Conservation (phyloP, 495 filamentous ascomycete species). For the Melanomma pulvis-pyrius region DNA sequence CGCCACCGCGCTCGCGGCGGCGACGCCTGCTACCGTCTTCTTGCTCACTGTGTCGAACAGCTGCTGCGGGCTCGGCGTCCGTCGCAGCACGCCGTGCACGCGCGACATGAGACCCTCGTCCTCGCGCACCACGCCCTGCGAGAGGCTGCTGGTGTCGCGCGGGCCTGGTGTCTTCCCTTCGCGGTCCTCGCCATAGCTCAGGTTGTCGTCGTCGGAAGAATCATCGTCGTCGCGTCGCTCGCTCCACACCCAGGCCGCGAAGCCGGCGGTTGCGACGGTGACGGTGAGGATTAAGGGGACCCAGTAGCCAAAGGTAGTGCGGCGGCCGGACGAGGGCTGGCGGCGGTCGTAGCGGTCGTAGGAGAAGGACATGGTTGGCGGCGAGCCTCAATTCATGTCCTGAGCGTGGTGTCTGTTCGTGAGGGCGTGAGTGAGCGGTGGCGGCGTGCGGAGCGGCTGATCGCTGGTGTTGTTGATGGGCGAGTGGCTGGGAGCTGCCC, state of each 20-base stretch:
- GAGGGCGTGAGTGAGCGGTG: conserved; percentile 6
- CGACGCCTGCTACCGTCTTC: conserved; percentile 74
- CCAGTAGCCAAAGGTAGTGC: conserved; percentile 79
- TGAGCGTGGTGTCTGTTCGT: conserved; percentile 30
- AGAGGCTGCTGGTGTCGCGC: conserved; percentile 36
- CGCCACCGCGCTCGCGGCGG: conserved; percentile 78
- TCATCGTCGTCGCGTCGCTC: conserved; percentile 76
- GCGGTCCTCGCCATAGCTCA: conserved; percentile 40
- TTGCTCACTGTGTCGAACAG: conserved; percentile 77
- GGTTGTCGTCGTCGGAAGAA: conserved; percentile 47
- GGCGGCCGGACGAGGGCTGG: conserved; percentile 62
- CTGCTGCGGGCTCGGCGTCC: conserved; percentile 88
- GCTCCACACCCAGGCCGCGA: conserved; percentile 92
- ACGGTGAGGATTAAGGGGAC: conserved; percentile 81
- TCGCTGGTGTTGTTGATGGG: conserved; percentile 20
- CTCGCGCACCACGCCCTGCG: conserved; percentile 47
- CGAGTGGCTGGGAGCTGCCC: conserved; percentile 29
- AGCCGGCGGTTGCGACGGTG: conserved; percentile 77
- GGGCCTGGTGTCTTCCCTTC: conserved; percentile 39
- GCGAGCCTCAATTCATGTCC: conserved; percentile 34
- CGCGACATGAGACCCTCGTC: conserved; percentile 67
- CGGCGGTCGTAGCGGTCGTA: conserved; percentile 68
- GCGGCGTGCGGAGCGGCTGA: conserved; percentile 11
- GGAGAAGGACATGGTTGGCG: conserved; percentile 73
- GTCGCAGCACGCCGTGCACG: conserved; percentile 79